Evolutionary conservation across 163 green algal genomes (phyloP).

Genomic region (Scenedesmus sp.): DNA sequence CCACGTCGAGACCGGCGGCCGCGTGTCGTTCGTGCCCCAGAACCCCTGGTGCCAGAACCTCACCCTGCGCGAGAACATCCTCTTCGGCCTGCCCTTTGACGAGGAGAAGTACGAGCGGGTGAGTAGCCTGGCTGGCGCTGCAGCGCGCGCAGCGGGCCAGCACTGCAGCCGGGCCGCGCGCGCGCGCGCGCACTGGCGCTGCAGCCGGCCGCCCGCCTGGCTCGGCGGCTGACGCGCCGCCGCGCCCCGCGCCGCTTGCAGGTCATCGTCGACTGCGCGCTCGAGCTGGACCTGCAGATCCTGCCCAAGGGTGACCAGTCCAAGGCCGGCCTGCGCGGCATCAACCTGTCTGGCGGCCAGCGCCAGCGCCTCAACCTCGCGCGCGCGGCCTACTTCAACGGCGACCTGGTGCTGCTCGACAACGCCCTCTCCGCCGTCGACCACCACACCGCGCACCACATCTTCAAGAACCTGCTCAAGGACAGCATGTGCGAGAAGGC

Average conservation of each 20-base stretch:
- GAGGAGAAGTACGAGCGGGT: constrained; percentile 56
- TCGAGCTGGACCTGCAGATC: constrained; percentile 67
- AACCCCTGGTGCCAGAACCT: constrained; percentile 87
- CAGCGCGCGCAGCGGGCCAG: background rate
- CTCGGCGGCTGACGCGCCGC: background rate
- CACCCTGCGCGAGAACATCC: constrained; percentile 80
- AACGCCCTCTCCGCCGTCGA: constrained; percentile 67
- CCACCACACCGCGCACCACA: constrained; percentile 72
- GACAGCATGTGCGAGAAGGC: constrained; percentile 59
- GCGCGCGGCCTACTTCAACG: constrained; percentile 66
- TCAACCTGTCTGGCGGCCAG: constrained; percentile 78
- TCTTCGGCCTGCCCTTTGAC: constrained; percentile 70
- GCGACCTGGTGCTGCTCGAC: constrained; percentile 68
- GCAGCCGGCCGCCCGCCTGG: background rate
- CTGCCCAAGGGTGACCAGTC: constrained; percentile 67
- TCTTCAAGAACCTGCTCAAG: constrained; percentile 62
- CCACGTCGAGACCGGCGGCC: constrained; percentile 33
- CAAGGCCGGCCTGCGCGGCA: constrained; percentile 72
- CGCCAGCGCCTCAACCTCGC: constrained; percentile 74
- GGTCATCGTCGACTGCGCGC: constrained; percentile 60
- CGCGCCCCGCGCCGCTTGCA: no score
- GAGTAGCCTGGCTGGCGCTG: background rate
- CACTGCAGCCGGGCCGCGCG: background rate
- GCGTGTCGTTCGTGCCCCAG: constrained; percentile 60
- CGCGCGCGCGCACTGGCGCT: background rate